A percentile compares a stretch with the other conserved stretches of the same genome.
phyloP scores from a whole-genome alignment of 2,329 filamentous ascomycete species.

The Aspergillus tubingensis region DNA sequence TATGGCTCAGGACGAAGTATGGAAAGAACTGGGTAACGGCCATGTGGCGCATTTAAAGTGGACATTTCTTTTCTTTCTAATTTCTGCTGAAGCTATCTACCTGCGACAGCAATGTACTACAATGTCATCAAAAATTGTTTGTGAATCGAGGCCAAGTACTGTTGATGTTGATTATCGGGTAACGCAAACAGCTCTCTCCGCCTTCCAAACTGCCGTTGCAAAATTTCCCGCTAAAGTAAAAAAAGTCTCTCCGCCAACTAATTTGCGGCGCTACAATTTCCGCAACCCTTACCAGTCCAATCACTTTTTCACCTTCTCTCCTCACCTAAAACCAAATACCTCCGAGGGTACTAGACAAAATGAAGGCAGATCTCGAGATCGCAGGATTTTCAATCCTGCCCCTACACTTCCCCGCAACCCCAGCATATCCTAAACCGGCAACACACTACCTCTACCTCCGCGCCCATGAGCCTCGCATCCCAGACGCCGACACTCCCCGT shows the following conservation, averaged over 20 bases:
- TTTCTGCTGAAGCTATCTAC: background rate
- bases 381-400: constrained; percentile 70
- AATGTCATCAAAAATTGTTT: background rate
- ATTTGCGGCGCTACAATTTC: background rate
- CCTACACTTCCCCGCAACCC: constrained; percentile 64
- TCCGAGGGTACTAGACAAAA: constrained; percentile 23
- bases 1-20: too few relatives aligned
- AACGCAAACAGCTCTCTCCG: constrained; percentile 14
- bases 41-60: background rate
- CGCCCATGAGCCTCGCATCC: constrained; percentile 76
- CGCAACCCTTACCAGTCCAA: background rate
- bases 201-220: constrained; percentile 13
- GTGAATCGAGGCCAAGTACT: background rate
- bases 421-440: constrained; percentile 62
- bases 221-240: constrained; percentile 18
- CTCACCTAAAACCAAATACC: background rate
- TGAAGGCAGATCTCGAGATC: constrained; percentile 47
- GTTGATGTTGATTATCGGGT: too few relatives aligned
- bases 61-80: too few relatives aligned
- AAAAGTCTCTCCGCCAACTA: constrained; percentile 5
- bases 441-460: constrained; percentile 87
- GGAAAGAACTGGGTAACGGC: background rate
- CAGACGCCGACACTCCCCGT: constrained; percentile 70
- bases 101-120: background rate
- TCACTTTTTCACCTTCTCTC: background rate